phyloP scores from a whole-genome alignment of 345 rosid species.

The Salix arbutifolia region DNA sequence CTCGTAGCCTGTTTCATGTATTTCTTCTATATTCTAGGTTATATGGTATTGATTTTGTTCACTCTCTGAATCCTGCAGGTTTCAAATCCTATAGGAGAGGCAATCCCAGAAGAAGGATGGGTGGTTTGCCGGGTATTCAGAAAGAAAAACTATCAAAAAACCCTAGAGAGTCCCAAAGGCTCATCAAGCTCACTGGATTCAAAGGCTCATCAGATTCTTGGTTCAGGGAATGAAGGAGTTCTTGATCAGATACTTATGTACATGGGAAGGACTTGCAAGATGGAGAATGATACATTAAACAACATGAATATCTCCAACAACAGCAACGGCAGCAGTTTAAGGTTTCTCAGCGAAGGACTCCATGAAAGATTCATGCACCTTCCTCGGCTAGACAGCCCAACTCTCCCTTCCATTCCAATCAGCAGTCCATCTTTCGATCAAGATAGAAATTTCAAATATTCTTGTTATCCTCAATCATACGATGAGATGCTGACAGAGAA shows the following conservation, averaged over 20 bases:
- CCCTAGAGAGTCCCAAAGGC: slow-evolving; percentile 63
- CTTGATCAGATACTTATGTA: slow-evolving; percentile 64
- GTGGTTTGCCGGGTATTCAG: slow-evolving; percentile 90
- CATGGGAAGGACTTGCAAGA: slow-evolving; percentile 66
- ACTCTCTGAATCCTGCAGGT: slow-evolving; percentile 24
- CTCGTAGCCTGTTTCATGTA: not conserved
- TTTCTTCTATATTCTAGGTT: not conserved
- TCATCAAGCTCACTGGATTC: slow-evolving; percentile 46
- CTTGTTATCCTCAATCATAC: slow-evolving; percentile 22
- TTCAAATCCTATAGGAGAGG: slow-evolving; percentile 44
- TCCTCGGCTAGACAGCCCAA: slow-evolving; percentile 65
- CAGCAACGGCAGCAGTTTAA: slow-evolving; percentile 9
- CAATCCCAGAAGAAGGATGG: slow-evolving; percentile 82
- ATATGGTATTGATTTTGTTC: not conserved
- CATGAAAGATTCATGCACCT: slow-evolving; percentile 62
- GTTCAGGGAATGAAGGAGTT: slow-evolving; percentile 34
- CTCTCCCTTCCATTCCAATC: slow-evolving; percentile 26
- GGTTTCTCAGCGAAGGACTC: slow-evolving; percentile 24
- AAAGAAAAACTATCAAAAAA: slow-evolving; percentile 87
- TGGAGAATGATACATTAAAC: slow-evolving; percentile 39
- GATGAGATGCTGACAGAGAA: slow-evolving; percentile 38
- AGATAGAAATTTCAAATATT: slow-evolving; percentile 14
- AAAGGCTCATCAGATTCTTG: slow-evolving; percentile 32
- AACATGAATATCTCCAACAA: slow-evolving; percentile 10
- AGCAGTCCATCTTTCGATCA: slow-evolving; percentile 15